Percentiles rank a stretch among this genome's conserved stretches.
Evolutionary conservation across 2,329 filamentous ascomycete genomes (phyloP).

Genomic region (Pochonia chlamydosporia): DNA sequence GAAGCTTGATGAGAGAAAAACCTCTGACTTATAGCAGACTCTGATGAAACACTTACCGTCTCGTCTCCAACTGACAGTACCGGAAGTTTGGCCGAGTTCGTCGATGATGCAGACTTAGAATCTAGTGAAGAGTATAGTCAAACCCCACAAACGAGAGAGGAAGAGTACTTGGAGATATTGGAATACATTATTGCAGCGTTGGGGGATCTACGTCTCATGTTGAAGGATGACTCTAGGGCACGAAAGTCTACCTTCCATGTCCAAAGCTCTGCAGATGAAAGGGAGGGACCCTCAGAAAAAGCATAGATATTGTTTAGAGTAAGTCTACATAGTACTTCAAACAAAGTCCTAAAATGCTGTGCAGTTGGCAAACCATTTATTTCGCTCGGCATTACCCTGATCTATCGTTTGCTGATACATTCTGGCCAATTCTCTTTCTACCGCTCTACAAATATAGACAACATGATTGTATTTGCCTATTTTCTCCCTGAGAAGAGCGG

Average conservation of each 20-base stretch:
- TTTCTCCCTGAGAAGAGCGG: background rate
- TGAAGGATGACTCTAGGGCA: background rate
- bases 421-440: background rate
- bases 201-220: background rate
- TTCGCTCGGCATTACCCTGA: background rate
- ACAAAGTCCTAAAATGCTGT: background rate
- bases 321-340: background rate
- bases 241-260: background rate
- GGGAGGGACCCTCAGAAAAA: background rate
- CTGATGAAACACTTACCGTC: background rate
- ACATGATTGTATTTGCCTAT: background rate
- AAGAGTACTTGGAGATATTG: background rate
- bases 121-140: background rate
- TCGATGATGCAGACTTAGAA: background rate
- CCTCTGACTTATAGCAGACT: background rate
- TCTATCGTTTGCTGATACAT: background rate
- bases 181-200: background rate
- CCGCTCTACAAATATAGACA: background rate
- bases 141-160: background rate
- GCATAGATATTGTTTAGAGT: background rate
- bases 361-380: background rate
- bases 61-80: background rate
- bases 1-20: background rate
- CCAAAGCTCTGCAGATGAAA: background rate
- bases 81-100: background rate